Base-by-base conservation (phyloP, 169 alveolate species). In the Eimeria zaria region DNA sequence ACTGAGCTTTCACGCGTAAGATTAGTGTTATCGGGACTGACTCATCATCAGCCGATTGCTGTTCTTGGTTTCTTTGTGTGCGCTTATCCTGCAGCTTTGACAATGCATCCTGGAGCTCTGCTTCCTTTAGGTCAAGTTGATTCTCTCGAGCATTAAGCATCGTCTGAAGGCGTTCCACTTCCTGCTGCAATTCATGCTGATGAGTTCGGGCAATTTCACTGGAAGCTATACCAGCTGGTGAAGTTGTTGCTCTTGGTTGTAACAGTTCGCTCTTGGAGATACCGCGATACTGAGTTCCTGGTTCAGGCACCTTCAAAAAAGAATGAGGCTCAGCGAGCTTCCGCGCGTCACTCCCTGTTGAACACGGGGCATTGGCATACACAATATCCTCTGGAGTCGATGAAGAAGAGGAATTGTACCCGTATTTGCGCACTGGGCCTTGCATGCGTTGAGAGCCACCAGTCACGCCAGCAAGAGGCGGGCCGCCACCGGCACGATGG, bases 201-300 rank as follows among this genome's bases (percentile, higher is more conserved):
- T 36, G 48, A 27, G 92, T 4, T 22, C 48, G 27, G 78, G 55
- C 58, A 16, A 36, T 39, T 16, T 6, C 58, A 39, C 36, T n/a
- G n/a, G 71, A 58, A 6, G 62, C 64, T 36, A 60, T 33, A 6
- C 36, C 92, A 24, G 78, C 92, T 5, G 90, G 90, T 1, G 92
- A 58, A 24, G 92, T 85, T 11, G 78, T 58, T 33, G 92, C 74
- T 46, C 92, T 85, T n/a, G 92, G 92, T 14, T 39, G 51, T 8
- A 55, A 11, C 22, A 64, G 73, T 85, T 85, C 92, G 60, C 30
- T 46, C 30, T 58, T 60, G n/a, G 58, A 20, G 30, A 39, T 85
- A 62, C 80, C 92, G 44, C 62, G 74, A 22, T 67, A 36, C 92
- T 85, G 92, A 5, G 92, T 85, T 6, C 92, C 92, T 22, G 92